These are phyloP conservation scores for Calonectria honghensis DNA, from an alignment of 2,329 filamentous ascomycete genomes.

Conservation along the genomic window DNA sequence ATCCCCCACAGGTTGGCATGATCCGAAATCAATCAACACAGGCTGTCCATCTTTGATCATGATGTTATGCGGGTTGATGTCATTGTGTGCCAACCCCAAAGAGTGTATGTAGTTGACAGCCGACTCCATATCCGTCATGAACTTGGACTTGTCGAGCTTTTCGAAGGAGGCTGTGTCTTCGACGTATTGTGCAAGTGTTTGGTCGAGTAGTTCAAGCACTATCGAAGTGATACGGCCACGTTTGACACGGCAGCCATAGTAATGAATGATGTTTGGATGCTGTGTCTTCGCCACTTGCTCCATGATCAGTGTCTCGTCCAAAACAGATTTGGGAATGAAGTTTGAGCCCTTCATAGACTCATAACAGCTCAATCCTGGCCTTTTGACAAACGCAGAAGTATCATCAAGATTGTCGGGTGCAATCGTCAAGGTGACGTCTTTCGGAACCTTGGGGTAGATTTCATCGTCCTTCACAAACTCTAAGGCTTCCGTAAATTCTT, in stretches of 20 bases:
- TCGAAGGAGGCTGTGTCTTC: not conserved
- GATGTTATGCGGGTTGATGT: constrained; percentile 49
- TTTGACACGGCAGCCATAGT: constrained; percentile 34
- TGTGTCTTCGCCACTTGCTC: constrained; percentile 29
- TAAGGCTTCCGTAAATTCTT: constrained; percentile 29
- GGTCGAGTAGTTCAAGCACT: constrained; percentile 29
- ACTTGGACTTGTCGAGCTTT: constrained; percentile 37
- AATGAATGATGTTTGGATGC: constrained; percentile 36
- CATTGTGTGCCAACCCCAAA: constrained; percentile 47
- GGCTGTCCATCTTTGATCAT: constrained; percentile 44
- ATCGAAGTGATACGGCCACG: constrained; percentile 38
- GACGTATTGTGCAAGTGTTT: constrained; percentile 22
- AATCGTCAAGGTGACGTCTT: constrained; percentile 15
- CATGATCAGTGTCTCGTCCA: constrained; percentile 34
- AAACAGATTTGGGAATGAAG: constrained; percentile 18
- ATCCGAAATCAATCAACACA: constrained; percentile 47
- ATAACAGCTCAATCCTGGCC: constrained; percentile 32
- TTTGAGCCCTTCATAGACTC: constrained; percentile 24
- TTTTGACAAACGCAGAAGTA: constrained; percentile 30
- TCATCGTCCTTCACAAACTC: constrained; percentile 29
- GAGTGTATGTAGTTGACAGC: constrained; percentile 45
- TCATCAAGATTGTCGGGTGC: constrained; percentile 30
- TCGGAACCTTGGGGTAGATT: constrained; percentile 31
- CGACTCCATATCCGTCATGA: constrained; percentile 36
- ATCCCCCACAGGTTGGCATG: constrained; percentile 34